Base-by-base conservation (phyloP, 495 filamentous ascomycete species). In the Daldinia bambusicola region DNA sequence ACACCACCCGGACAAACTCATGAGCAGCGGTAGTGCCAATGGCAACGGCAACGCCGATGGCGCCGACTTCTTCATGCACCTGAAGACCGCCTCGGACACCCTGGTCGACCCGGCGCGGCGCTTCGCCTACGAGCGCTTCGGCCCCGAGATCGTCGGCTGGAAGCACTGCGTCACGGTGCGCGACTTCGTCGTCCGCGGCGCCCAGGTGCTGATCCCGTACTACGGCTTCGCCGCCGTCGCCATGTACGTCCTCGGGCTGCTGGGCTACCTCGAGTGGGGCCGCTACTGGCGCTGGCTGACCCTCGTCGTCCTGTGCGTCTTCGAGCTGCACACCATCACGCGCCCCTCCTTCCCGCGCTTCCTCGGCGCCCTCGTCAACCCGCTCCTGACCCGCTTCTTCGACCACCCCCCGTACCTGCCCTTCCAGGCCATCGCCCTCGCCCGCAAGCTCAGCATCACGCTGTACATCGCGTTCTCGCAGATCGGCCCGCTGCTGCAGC, bases 41-140 rank as follows among this genome's bases (percentile, higher is more conserved):
- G 69, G 65, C 12, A 66, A 72, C 36, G 65, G 66, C 45, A 76
- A 74, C 13, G 64, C 76, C n/a, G 83, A 82, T 26, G 82, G 81
- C 22, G 89, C 90, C 64, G 80, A 80, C 14, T 89, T 90, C 81
- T 98, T 95, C 75, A 87, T 97, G 18, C 87, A 90, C 75, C 84
- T 98, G 70, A 93, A 92, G 78, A 83, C 87, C 13, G 94, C 94
- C 9, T 89, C 94, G 64, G 95, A 99, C 71, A 92, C 91, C 10
- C 87, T 99, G 13, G 75, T 87, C 0, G 89, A 97, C 75, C 89
- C 93, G 2, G 89, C 88, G 6, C 90, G 88, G 79, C 88, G 94
- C 51, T 97, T 94, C 76, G 95, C 93, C 2, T 99, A 99, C 78
- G 94, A 98, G 71, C 88, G 94, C 12, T 97, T 97, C 79, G 95